A percentile compares a stretch with the other conserved stretches of the same genome.
These are phyloP conservation scores for Suhomyces taliae DNA, from an alignment of 1,139 yeast genomes.

Conservation along the genomic window DNA sequence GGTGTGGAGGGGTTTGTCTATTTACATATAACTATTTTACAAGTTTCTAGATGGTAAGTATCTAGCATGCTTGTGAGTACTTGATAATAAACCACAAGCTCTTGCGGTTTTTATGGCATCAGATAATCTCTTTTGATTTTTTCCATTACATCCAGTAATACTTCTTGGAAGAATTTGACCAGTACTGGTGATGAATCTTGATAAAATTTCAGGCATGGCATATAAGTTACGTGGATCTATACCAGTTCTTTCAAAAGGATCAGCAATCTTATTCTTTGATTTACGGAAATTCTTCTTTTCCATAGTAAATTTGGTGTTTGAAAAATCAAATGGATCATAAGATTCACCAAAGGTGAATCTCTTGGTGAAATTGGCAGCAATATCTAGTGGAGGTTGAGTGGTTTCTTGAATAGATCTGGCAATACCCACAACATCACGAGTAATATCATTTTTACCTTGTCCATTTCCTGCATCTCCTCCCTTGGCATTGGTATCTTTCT, in stretches of 20 bases:
- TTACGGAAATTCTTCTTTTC: slow-evolving; percentile 26
- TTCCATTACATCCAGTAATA: slow-evolving; percentile 62
- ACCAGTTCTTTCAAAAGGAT: slow-evolving; percentile 55
- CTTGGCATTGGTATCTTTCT: slow-evolving; percentile 16
- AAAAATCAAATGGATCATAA: slow-evolving; percentile 77
- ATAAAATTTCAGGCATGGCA: slow-evolving; percentile 62
- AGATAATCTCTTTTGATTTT: slow-evolving; percentile 63
- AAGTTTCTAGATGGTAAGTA: slow-evolving; percentile 43
- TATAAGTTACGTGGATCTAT: slow-evolving; percentile 66
- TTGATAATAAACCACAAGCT: slow-evolving; percentile 63
- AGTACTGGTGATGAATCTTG: slow-evolving; percentile 56
- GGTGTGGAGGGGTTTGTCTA: background rate
- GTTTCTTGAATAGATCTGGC: slow-evolving; percentile 32
- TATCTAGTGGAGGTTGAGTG: slow-evolving; percentile 25
- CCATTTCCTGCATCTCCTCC: background rate
- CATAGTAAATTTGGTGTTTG: slow-evolving; percentile 52
- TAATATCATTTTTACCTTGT: slow-evolving; percentile 22
- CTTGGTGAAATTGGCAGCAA: slow-evolving; percentile 36
- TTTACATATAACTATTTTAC: slow-evolving; percentile 16
- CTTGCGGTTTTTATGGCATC: slow-evolving; percentile 71
- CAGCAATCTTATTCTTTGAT: slow-evolving; percentile 19
- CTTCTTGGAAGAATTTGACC: slow-evolving; percentile 70
- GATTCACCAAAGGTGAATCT: slow-evolving; percentile 45
- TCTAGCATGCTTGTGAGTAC: slow-evolving; percentile 56
- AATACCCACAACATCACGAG: slow-evolving; percentile 29